Conservation (phyloP, 495 filamentous ascomycete species). For the Pyronema domesticum region DNA sequence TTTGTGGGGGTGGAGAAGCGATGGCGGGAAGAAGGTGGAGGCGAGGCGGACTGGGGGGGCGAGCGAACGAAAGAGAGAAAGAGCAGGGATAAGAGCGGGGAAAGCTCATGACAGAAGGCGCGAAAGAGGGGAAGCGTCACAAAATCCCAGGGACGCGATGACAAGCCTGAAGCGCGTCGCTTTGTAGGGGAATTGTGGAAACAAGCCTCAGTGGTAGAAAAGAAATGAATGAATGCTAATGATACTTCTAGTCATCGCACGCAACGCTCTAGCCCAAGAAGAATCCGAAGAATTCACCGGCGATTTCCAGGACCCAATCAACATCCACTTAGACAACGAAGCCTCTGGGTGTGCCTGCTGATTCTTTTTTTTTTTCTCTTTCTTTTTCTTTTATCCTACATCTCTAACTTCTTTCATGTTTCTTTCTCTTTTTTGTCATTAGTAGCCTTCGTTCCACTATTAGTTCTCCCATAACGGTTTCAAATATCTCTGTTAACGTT, state of each 20-base stretch:
- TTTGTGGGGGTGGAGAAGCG: no score
- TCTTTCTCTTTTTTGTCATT: background rate
- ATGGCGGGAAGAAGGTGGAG: no score
- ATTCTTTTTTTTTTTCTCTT: conserved; percentile 4
- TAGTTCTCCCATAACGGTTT: no score
- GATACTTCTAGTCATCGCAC: conserved; percentile 59
- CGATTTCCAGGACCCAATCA: conserved; percentile 89
- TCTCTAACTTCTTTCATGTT: background rate
- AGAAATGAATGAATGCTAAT: no score
- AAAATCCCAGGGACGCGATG: no score
- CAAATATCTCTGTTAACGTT: no score
- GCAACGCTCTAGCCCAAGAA: conserved; percentile 88
- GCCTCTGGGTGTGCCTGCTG: conserved; percentile 83
- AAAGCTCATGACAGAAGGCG: no score
- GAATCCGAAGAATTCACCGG: conserved; percentile 83
- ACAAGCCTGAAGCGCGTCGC: no score
- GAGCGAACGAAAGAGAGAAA: background rate
- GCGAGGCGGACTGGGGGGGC: background rate
- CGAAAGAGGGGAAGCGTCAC: no score
- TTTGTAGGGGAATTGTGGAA: no score
- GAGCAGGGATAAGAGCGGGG: background rate
- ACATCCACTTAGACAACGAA: conserved; percentile 85
- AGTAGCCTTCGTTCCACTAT: background rate
- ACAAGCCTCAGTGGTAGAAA: background rate
- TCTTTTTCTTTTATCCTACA: background rate